phyloP scores from a whole-genome alignment of 2,329 filamentous ascomycete genomes.

The Aspergillus udagawae region DNA sequence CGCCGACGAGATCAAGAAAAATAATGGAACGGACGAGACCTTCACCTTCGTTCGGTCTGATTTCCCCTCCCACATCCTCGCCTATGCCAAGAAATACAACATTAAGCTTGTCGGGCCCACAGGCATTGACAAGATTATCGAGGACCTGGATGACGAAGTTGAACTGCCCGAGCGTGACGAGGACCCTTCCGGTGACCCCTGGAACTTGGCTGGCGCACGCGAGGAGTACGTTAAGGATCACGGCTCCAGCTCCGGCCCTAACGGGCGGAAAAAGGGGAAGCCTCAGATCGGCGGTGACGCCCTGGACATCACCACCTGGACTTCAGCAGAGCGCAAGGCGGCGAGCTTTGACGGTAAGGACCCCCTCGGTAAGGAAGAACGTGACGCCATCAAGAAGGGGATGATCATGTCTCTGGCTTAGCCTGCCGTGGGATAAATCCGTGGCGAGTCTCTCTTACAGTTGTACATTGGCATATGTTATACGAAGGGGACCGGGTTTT shows the following conservation, averaged over 20 bases:
- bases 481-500: no score
- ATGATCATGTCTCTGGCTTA: conserved; percentile 22
- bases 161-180: not conserved
- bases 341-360: conserved; percentile 33
- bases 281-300: conserved; percentile 34
- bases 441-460: not conserved
- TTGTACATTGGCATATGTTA: not conserved
- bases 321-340: conserved; percentile 30
- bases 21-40: not conserved
- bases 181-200: not conserved
- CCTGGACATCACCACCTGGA: conserved; percentile 36
- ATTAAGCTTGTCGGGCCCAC: conserved; percentile 8
- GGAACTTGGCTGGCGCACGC: not conserved
- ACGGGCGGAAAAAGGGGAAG: not conserved
- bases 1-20: not conserved
- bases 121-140: conserved; percentile 22
- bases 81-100: conserved; percentile 17
- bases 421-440: not conserved
- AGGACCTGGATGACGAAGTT: conserved; percentile 14
- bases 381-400: conserved; percentile 38
- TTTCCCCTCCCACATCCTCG: conserved; percentile 4
- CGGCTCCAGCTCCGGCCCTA: not conserved
- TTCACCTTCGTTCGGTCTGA: not conserved
- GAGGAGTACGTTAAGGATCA: not conserved
- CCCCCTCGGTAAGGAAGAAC: conserved; percentile 28